Conservation (phyloP, 1,284 basidiomycete genomes). For the Xanthoconium separans region DNA sequence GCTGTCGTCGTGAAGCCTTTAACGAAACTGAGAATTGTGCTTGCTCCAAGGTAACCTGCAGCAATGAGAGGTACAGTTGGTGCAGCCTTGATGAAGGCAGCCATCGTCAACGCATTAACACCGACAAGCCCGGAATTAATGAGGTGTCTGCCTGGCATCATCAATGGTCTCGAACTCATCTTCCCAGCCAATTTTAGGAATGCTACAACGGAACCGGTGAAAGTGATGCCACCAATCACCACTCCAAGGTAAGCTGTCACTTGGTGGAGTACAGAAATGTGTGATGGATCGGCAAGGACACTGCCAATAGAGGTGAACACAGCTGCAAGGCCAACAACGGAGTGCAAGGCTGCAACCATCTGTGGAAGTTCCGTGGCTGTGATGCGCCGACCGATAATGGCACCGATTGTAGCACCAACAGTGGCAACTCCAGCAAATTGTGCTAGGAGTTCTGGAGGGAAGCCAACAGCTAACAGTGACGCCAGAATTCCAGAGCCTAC, state of each 20-base stretch:
- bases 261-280: slow-evolving; percentile 69
- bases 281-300: slow-evolving; percentile 65
- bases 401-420: slow-evolving; percentile 65
- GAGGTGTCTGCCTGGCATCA: slow-evolving; percentile 73
- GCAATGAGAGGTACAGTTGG: slow-evolving; percentile 70
- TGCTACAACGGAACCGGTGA: slow-evolving; percentile 84
- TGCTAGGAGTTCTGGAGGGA: slow-evolving; percentile 67
- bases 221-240: slow-evolving; percentile 77
- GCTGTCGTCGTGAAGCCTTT: slow-evolving; percentile 84
- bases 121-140: slow-evolving; percentile 70
- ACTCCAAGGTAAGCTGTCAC: slow-evolving; percentile 84
- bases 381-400: slow-evolving; percentile 75
- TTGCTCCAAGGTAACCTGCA: slow-evolving; percentile 72
- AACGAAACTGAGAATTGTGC: slow-evolving; percentile 73
- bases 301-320: slow-evolving; percentile 81
- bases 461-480: slow-evolving; percentile 78
- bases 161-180: slow-evolving; percentile 71
- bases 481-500: slow-evolving; percentile 78
- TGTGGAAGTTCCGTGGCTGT: slow-evolving; percentile 85
- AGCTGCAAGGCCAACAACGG: slow-evolving; percentile 82
- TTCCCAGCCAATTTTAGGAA: slow-evolving; percentile 82
- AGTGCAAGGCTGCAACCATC: slow-evolving; percentile 72
- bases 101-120: slow-evolving; percentile 69
- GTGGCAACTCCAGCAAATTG: slow-evolving; percentile 78
- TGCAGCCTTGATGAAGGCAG: slow-evolving; percentile 69